phyloP scores from a whole-genome alignment of 148 eudicot species.

The Diospyros kaki region DNA sequence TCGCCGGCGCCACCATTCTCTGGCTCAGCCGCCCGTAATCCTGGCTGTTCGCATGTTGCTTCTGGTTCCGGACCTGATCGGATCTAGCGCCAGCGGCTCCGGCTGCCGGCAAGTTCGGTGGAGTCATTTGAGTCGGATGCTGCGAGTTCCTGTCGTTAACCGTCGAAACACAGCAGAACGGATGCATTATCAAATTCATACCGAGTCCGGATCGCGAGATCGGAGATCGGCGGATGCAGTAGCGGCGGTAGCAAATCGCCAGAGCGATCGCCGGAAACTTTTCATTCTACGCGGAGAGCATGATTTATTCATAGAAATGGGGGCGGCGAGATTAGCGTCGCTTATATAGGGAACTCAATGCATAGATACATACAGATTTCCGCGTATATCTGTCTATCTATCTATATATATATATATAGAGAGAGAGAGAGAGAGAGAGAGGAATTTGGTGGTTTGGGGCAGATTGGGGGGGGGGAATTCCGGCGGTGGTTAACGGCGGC shows the following conservation, averaged over 20 bases:
- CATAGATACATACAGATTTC: neutral
- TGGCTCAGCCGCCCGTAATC: conserved; percentile 3
- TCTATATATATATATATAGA: neutral
- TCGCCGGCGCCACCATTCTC: conserved; percentile 2
- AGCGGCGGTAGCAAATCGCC: conserved; percentile 9
- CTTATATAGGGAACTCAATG: neutral
- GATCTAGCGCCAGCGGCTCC: neutral
- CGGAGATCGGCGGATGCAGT: neutral
- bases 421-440: too few species aligned
- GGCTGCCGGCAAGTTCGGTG: neutral
- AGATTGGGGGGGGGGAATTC: neutral
- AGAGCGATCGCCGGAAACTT: conserved; percentile 6
- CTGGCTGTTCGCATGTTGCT: neutral
- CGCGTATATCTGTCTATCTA: too few species aligned
- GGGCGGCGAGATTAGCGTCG: neutral
- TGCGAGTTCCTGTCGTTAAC: conserved; percentile 25
- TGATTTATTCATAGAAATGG: neutral
- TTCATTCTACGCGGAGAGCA: conserved; percentile 7
- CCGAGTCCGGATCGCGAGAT: neutral
- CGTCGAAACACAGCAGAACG: conserved; percentile 56
- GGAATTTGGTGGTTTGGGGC: neutral
- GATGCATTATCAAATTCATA: conserved; percentile 42
- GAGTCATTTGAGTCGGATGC: neutral
- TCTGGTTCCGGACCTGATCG: neutral
- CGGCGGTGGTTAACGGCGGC: neutral